Conservation (phyloP, 164 flowering plant genomes). For the Euptelea pleiosperma region DNA sequence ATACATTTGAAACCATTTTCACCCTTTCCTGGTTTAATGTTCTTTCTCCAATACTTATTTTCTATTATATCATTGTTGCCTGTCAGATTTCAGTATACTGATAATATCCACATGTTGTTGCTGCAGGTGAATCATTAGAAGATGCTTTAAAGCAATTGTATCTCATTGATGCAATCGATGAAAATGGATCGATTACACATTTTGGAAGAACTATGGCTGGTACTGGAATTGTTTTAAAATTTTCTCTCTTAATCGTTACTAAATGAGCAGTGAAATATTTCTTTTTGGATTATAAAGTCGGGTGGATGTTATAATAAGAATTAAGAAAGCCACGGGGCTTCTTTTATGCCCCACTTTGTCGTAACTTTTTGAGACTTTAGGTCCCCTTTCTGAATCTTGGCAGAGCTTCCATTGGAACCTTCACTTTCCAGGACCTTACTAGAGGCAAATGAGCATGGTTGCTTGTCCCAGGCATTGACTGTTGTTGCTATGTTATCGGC, state of each 20-base stretch:
- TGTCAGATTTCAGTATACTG: background rate
- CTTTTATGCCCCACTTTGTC: no score
- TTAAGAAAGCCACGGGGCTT: no score
- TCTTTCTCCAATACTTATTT: background rate
- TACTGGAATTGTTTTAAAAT: slow-evolving; percentile 18
- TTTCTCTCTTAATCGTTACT: background rate
- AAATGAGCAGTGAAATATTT: background rate
- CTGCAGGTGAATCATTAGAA: slow-evolving; percentile 74
- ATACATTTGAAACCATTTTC: background rate
- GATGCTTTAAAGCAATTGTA: slow-evolving; percentile 91
- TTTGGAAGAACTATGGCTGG: slow-evolving; percentile 88
- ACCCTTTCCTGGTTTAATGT: background rate
- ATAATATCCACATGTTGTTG: slow-evolving; percentile 15
- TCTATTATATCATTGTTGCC: background rate
- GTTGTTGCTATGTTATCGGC: slow-evolving; percentile 95
- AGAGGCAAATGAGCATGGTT: slow-evolving; percentile 80
- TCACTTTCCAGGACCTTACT: slow-evolving; percentile 90
- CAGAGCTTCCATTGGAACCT: slow-evolving; percentile 97
- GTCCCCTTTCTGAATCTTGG: slow-evolving; percentile 2
- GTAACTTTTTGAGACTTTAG: background rate
- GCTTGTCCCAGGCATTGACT: slow-evolving; percentile 89
- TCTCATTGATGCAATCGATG: slow-evolving; percentile 96
- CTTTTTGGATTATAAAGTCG: background rate
- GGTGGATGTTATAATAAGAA: no score
- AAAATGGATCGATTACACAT: slow-evolving; percentile 71